Evolutionary conservation across 169 alveolate genomes (phyloP).

Genomic region (Cryptosporidium felis): DNA sequence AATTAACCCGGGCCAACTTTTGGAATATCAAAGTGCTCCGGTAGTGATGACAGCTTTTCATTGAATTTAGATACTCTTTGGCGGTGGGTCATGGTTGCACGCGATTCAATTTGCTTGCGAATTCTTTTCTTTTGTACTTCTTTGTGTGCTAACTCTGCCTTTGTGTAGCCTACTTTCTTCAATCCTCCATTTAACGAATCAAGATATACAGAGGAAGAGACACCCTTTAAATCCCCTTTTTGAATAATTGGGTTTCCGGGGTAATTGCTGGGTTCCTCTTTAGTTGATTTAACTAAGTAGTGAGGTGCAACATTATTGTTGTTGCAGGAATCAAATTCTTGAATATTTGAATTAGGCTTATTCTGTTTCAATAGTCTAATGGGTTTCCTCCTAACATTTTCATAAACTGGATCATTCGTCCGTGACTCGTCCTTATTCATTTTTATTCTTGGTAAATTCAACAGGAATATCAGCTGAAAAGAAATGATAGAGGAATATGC

Average conservation of each 20-base stretch:
- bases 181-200: not conserved
- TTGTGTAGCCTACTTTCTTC: not conserved
- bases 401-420: not conserved
- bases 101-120: conserved; percentile 77
- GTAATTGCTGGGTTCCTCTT: too few relatives aligned
- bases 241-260: too few relatives aligned
- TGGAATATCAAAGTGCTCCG: conserved; percentile 90
- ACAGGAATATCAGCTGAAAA: conserved; percentile 32
- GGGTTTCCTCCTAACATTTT: not conserved
- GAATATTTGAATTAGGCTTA: not conserved
- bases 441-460: conserved; percentile 4
- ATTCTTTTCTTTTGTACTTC: conserved; percentile 83
- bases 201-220: too few relatives aligned
- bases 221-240: too few relatives aligned
- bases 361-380: not conserved
- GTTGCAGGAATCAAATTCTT: too few relatives aligned
- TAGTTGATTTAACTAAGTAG: not conserved
- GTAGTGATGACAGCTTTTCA: conserved; percentile 82
- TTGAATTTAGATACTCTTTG: conserved; percentile 85
- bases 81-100: conserved; percentile 84
- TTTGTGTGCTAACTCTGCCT: conserved; percentile 80
- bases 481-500: conserved; percentile 44
- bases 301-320: not conserved
- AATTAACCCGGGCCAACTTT: conserved; percentile 89
- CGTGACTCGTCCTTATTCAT: conserved; percentile 4